These are phyloP conservation scores for Beauveria bassiana DNA, from an alignment of 2,329 filamentous ascomycete species.

Conservation along the genomic window DNA sequence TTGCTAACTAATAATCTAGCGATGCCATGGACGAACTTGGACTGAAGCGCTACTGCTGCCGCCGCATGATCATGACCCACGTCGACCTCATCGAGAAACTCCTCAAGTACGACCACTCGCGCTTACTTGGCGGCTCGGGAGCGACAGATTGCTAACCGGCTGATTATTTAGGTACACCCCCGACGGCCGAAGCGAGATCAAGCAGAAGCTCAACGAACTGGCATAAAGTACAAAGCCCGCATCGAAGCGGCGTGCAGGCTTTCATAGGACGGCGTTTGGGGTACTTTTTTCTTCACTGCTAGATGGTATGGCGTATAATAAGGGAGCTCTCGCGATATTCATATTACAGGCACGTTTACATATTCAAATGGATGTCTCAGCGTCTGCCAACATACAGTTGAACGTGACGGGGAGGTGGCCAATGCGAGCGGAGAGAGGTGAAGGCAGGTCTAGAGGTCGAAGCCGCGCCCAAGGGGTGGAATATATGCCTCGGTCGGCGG, in stretches of 20 bases:
- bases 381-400: neutral
- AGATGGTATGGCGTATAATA: conserved; percentile 8
- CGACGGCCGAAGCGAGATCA: conserved; percentile 38
- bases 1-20: conserved; percentile 40
- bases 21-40: conserved; percentile 95
- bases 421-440: neutral
- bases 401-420: neutral
- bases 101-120: conserved; percentile 58
- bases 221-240: conserved; percentile 3
- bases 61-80: conserved; percentile 99
- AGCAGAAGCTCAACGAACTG: conserved; percentile 13
- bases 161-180: conserved; percentile 45
- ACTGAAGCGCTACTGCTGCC: conserved; percentile 94
- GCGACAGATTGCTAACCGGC: neutral
- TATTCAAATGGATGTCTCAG: conserved; percentile 1
- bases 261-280: conserved; percentile 11
- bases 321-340: conserved; percentile 6
- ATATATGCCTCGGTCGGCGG: neutral
- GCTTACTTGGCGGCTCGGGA: neutral
- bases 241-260: neutral
- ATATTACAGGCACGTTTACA: neutral
- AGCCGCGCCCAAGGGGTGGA: neutral
- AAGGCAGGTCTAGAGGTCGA: neutral
- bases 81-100: conserved; percentile 98
- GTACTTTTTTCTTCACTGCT: neutral